Conservation (phyloP, 108 stramenopile genomes). For the Cyclotella cryptica region DNA sequence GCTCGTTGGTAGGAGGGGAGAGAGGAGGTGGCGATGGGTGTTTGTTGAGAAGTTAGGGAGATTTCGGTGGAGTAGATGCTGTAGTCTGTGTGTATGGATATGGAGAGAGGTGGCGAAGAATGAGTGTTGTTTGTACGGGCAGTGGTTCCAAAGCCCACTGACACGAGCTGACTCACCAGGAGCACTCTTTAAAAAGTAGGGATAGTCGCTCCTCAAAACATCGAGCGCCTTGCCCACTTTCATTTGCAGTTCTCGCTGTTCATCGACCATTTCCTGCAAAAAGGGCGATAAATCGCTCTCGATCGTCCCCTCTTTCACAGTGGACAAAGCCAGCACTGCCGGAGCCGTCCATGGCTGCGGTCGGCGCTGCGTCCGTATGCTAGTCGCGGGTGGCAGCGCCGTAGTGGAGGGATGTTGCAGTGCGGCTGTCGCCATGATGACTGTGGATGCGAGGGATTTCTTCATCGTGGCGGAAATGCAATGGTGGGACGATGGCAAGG, state of each 20-base stretch:
- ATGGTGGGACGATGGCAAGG: too few relatives aligned
- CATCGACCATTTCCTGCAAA: slow-evolving; percentile 73
- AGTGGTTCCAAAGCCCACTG: too few relatives aligned
- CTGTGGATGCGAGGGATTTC: too few relatives aligned
- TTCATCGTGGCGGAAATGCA: too few relatives aligned
- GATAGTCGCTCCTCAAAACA: slow-evolving; percentile 75
- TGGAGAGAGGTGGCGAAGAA: not conserved
- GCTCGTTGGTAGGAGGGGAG: slow-evolving; percentile 72
- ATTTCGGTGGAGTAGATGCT: slow-evolving; percentile 77
- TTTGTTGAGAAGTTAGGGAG: slow-evolving; percentile 62
- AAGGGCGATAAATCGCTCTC: slow-evolving; percentile 60
- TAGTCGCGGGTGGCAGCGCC: too few relatives aligned
- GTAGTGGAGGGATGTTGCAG: too few relatives aligned
- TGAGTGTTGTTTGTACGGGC: too few relatives aligned
- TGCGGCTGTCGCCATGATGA: too few relatives aligned
- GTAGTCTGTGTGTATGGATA: slow-evolving; percentile 57
- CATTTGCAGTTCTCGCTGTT: slow-evolving; percentile 72
- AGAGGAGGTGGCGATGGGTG: slow-evolving; percentile 60
- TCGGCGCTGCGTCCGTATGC: too few relatives aligned
- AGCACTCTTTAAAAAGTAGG: slow-evolving; percentile 62
- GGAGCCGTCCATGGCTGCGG: too few relatives aligned
- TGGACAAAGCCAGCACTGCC: not conserved
- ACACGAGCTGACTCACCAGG: slow-evolving; percentile 88
- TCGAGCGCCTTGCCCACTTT: slow-evolving; percentile 84
- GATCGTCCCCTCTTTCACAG: not conserved